phyloP scores from a whole-genome alignment of 495 filamentous ascomycete species.

The Penicillium pancosmium region DNA sequence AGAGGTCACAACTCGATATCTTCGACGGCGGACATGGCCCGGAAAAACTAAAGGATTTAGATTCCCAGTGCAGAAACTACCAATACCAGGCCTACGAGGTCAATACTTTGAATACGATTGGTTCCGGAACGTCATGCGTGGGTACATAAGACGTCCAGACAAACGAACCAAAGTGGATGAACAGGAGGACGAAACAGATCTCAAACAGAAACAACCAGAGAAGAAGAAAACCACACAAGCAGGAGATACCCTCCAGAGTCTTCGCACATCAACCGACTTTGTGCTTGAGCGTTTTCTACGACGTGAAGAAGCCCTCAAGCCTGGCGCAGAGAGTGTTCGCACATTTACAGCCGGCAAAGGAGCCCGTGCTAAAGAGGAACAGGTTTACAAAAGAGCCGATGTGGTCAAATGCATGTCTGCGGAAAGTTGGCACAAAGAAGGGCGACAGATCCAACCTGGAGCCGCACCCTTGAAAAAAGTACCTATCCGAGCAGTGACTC shows the following conservation, averaged over 20 bases:
- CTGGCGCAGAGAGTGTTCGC: constrained; percentile 68
- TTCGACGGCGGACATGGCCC: constrained; percentile 80
- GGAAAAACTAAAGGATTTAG: constrained; percentile 89
- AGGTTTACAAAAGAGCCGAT: constrained; percentile 79
- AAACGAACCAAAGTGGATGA: constrained; percentile 71
- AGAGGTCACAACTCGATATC: constrained; percentile 91
- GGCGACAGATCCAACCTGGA: constrained; percentile 69
- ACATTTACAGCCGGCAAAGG: constrained; percentile 72
- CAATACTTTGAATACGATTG: constrained; percentile 77
- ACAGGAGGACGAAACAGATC: constrained; percentile 73
- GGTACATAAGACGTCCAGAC: constrained; percentile 64
- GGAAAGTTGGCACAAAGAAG: constrained; percentile 98
- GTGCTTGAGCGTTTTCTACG: constrained; percentile 86
- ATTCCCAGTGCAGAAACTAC: constrained; percentile 73
- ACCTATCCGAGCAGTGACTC: constrained; percentile 87
- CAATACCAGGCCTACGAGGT: constrained; percentile 76
- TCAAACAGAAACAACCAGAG: constrained; percentile 69
- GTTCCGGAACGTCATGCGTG: constrained; percentile 77
- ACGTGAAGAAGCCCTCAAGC: constrained; percentile 85
- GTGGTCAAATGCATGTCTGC: constrained; percentile 84
- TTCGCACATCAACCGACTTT: constrained; percentile 83
- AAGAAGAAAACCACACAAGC: constrained; percentile 69
- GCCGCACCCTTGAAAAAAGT: constrained; percentile 81
- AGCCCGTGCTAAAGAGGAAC: constrained; percentile 69
- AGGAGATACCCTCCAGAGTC: constrained; percentile 80